Evolutionary conservation across 352 stramenopile genomes (phyloP).

Genomic region (Phytophthora macrochlamydospora): DNA sequence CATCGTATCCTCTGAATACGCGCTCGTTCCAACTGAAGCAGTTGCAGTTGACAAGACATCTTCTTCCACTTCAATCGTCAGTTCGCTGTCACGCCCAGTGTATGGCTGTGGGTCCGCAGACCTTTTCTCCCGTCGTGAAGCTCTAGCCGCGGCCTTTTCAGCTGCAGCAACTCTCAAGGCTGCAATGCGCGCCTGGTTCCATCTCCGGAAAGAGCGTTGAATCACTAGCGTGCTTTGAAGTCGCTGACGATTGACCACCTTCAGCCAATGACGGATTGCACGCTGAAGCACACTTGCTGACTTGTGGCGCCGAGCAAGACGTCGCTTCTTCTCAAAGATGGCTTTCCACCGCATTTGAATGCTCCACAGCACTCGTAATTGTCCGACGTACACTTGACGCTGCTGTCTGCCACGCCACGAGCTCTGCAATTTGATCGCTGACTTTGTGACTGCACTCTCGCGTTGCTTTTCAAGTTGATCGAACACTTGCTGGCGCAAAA

Average conservation of each 20-base stretch:
- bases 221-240: slow-evolving; percentile 34
- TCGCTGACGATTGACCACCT: slow-evolving; percentile 19
- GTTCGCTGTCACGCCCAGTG: slow-evolving; percentile 31
- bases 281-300: slow-evolving; percentile 47
- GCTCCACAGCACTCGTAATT: slow-evolving; percentile 41
- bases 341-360: slow-evolving; percentile 67
- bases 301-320: slow-evolving; percentile 32
- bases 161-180: slow-evolving; percentile 13
- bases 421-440: slow-evolving; percentile 51
- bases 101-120: slow-evolving; percentile 15
- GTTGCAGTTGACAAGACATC: slow-evolving; percentile 40
- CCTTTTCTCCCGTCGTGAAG: slow-evolving; percentile 21
- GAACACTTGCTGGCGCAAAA: slow-evolving; percentile 67
- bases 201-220: slow-evolving; percentile 37
- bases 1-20: slow-evolving; percentile 41
- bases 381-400: slow-evolving; percentile 34
- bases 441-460: slow-evolving; percentile 35
- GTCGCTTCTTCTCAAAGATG: slow-evolving; percentile 49
- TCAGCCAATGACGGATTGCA: slow-evolving; percentile 37
- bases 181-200: slow-evolving; percentile 22
- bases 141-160: slow-evolving; percentile 16
- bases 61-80: slow-evolving; percentile 38
- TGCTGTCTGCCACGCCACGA: slow-evolving; percentile 47
- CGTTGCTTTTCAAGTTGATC: slow-evolving; percentile 63
- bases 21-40: slow-evolving; percentile 44